phyloP scores from a whole-genome alignment of 495 filamentous ascomycete species.

The Durotheca rogersii region DNA sequence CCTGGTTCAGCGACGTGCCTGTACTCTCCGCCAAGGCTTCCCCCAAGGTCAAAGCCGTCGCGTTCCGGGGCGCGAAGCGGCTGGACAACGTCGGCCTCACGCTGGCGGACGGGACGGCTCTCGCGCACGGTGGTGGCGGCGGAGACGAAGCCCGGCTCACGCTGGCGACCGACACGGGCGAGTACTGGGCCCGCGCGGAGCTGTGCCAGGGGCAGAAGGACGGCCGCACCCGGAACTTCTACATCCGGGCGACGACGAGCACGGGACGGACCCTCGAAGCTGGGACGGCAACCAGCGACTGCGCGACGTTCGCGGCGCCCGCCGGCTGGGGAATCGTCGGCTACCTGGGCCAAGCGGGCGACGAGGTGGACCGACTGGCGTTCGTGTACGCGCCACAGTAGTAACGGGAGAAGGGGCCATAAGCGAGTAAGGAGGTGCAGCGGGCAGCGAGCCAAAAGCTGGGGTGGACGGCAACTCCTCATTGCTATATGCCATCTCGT shows the following conservation, averaged over 20 bases:
- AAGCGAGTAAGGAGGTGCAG: not conserved
- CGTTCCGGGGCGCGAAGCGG: slow-evolving; percentile 50
- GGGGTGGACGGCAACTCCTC: no score
- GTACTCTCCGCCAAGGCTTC: slow-evolving; percentile 32
- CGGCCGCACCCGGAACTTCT: slow-evolving; percentile 55
- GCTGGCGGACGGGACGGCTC: slow-evolving; percentile 45
- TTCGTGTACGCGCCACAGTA: slow-evolving; percentile 54
- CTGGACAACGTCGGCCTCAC: slow-evolving; percentile 54
- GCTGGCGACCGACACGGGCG: slow-evolving; percentile 39
- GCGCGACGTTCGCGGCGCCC: slow-evolving; percentile 50
- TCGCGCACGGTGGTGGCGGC: slow-evolving; percentile 59
- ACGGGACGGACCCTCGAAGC: slow-evolving; percentile 49
- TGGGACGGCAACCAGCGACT: slow-evolving; percentile 53
- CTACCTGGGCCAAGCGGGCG: slow-evolving; percentile 57
- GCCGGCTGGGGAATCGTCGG: slow-evolving; percentile 59
- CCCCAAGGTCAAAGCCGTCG: slow-evolving; percentile 41
- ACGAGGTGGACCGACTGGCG: slow-evolving; percentile 60
- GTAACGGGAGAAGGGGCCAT: not conserved
- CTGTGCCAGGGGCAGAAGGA: slow-evolving; percentile 56
- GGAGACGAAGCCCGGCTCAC: slow-evolving; percentile 47
- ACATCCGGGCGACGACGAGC: slow-evolving; percentile 56
- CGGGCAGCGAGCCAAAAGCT: no score
- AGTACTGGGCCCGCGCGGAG: slow-evolving; percentile 51
- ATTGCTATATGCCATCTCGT: not conserved
- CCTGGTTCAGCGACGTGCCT: slow-evolving; percentile 58